phyloP scores from a whole-genome alignment of 2,329 filamentous ascomycete genomes.

The Alternaria brassicae region DNA sequence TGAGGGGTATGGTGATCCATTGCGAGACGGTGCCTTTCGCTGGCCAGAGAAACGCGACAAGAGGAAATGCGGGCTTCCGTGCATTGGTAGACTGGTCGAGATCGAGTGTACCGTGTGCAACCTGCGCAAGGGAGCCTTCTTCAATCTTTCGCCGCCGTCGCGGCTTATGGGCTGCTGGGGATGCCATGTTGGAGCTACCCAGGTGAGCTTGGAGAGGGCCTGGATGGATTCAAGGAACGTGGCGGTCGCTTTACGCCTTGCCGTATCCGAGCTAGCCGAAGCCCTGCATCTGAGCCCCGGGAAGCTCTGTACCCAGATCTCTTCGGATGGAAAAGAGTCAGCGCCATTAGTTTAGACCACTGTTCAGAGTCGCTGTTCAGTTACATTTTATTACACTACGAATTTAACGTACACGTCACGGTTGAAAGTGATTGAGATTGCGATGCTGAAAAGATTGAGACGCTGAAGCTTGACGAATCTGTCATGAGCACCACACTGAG shows the following conservation, averaged over 20 bases:
- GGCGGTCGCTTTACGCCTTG: constrained; percentile 11
- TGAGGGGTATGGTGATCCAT: constrained; percentile 89
- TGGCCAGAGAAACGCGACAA: constrained; percentile 94
- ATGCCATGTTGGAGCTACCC: constrained; percentile 36
- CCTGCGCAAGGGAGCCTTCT: constrained; percentile 48
- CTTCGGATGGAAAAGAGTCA: background rate
- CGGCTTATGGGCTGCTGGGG: constrained; percentile 49
- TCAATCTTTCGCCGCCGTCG: constrained; percentile 55
- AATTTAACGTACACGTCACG: background rate
- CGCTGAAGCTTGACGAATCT: background rate
- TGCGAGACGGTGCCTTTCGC: constrained; percentile 82
- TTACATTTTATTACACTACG: background rate
- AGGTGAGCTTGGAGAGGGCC: constrained; percentile 8
- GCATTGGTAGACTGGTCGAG: constrained; percentile 55
- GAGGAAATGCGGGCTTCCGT: constrained; percentile 77
- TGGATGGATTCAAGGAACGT: constrained; percentile 8
- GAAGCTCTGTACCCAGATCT: background rate
- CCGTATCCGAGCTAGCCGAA: constrained; percentile 9
- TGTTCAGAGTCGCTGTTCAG: too few relatives aligned
- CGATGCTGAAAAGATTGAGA: background rate
- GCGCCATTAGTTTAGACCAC: background rate
- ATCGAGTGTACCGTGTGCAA: constrained; percentile 54
- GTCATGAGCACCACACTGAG: background rate
- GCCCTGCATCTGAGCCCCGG: constrained; percentile 1
- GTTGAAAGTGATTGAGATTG: background rate